Evolutionary conservation across 148 eudicot genomes (phyloP), one percentile per base, ranked within the genome.

Genomic region (Mesembryanthemum crystallinum): DNA sequence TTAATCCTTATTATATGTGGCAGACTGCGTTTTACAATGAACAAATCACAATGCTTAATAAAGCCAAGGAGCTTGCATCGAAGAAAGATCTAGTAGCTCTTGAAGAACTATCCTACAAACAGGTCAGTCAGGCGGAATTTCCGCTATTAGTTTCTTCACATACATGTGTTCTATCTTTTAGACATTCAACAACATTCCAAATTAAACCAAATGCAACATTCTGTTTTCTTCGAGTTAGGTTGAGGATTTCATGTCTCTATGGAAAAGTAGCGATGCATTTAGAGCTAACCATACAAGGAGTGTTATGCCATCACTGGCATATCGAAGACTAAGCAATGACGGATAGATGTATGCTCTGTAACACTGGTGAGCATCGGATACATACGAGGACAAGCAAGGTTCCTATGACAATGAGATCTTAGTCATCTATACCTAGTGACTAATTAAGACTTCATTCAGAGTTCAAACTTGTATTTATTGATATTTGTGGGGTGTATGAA

Each of bases 11-110:
- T 35, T 59, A 11, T 14, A 6, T 11, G 27, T 37, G 51, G 18
- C 76, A 73, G 76, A 23, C 29, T 42, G 20, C 76, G 8, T 9
- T 4, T 42, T 73, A 73, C 43, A 66, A 73, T 13, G 30, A 27
- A 28, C 42, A 73, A 15, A 25, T 30, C 37, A 61, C 5, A 15
- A 0, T 73, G 27, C 7, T 37, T 39, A 43, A 10, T 45, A 60
- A 43, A 12, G 57, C 39, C 0, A 39, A 62, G 17, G 39, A 25
- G 5, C 37, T 73, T 17, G 67, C 75, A 35, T 3, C 39, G 6
- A 35, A 3, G 39, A 35, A 35, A 35, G 39, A 35, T 18, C 42
- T 60, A 8, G 58, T 42, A 20, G 54, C 67, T 20, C 76, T 73
- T 42, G 18, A 42, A 60, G 39, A 61, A 23, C 42, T 73, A 29